Evolutionary conservation across 176 grass and related monocot species (phyloP).

Genomic region (Bromus sterilis): DNA sequence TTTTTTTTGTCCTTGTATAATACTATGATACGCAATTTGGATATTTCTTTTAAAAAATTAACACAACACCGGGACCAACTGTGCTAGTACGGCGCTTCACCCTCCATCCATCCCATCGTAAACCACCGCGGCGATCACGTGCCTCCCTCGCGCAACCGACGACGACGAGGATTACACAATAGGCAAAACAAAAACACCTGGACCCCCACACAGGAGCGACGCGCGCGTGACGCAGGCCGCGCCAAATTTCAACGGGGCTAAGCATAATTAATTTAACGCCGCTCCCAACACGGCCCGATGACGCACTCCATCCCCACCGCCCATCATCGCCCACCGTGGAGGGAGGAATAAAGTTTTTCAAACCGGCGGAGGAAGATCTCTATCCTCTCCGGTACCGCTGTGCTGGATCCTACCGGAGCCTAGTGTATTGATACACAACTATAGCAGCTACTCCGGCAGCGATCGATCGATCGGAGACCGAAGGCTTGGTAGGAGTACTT

Average conservation of each 20-base stretch:
- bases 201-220: no score
- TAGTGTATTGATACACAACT: no score
- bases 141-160: neutral
- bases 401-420: neutral
- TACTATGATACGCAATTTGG: no score
- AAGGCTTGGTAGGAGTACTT: no score
- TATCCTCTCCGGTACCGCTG: no score
- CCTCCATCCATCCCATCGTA: neutral
- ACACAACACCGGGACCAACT: no score
- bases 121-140: neutral
- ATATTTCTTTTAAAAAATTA: no score
- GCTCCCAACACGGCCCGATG: neutral
- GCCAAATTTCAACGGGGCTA: neutral
- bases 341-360: neutral
- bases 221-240: conserved; percentile 17
- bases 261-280: neutral
- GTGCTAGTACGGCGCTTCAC: no score
- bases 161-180: neutral
- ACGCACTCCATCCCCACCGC: neutral
- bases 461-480: no score
- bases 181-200: neutral
- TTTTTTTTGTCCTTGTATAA: no score
- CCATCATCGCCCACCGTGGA: neutral
- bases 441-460: no score
- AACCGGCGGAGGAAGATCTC: neutral